Base-by-base conservation (phyloP, 2,329 filamentous ascomycete species). In the Ophiocordyceps unilateralis region DNA sequence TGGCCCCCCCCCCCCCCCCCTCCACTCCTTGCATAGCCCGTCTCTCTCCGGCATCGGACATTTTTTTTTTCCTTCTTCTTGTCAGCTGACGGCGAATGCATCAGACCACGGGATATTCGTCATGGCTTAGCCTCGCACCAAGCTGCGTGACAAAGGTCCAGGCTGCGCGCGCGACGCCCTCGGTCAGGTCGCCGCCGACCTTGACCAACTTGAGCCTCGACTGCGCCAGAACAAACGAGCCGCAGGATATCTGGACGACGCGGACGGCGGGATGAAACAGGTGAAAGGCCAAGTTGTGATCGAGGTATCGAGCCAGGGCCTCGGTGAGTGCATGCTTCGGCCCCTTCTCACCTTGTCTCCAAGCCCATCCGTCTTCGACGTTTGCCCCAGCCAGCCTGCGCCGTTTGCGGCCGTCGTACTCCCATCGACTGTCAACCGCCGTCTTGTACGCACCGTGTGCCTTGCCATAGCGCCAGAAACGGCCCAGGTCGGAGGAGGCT, bases 211-310 rank as follows among this genome's bases (percentile, higher is more conserved):
- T 76, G 19, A 76, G 41, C 23, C 70, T 60, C 11, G 58, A 66
- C 46, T 74, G 71, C 0, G 68, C 68, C 11, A 76, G 56, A 32
- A 69, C 67, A 44, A 77, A 78, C 0, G 70, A 72, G 1, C 66
- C 68, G 46, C 72, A 76, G 0, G 70, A 70, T 23, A 77, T 62
- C 47, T 72, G 71, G 12, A 59, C 59, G 21, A 77, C 55, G 2
- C 64, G 58, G 3, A 76, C 71, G n/a, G 65, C 61, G 0, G 72
- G 68, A 48, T 76, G 71, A 44, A 72, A 70, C 48, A 77, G 49
- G 49, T 76, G 63, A 14, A 78, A 54, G 0, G 67, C 70, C 5
- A 76, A 58, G 46, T 76, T 71, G n/a, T 65, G 58, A 43, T 66
- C 55, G 7, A 76, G 46, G 44, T 77, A 76, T 5, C 51, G 51